Evolutionary conservation across 73 alveolate species (phyloP).

Genomic region (Paramecium sexaurelia): DNA sequence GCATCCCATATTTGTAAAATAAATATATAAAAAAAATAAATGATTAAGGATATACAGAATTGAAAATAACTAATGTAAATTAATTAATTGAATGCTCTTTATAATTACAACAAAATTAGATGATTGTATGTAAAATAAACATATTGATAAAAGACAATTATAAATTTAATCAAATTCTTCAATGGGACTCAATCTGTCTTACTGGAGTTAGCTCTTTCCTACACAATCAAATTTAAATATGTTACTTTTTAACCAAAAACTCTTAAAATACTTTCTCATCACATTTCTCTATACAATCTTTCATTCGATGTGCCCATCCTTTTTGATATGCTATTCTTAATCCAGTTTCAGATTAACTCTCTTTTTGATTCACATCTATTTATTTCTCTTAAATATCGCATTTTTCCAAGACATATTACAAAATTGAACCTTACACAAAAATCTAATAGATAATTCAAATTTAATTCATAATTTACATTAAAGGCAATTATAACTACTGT

Average conservation of each 20-base stretch:
- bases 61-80: not conserved
- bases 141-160: not conserved
- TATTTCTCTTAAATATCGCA: conserved; percentile 15
- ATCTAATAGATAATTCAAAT: not conserved
- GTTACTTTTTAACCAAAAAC: conserved; percentile 23
- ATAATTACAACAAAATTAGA: no score
- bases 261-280: conserved; percentile 7
- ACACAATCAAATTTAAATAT: not conserved
- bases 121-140: not conserved
- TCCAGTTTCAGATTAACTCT: not conserved
- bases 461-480: conserved; percentile 44
- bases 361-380: not conserved
- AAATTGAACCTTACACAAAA: conserved; percentile 39
- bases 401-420: not conserved
- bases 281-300: conserved; percentile 11
- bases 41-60: not conserved
- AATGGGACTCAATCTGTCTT: not conserved
- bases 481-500: conserved; percentile 69
- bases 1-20: conserved; percentile 5
- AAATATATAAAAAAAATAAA: not conserved
- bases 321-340: not conserved
- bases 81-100: no score
- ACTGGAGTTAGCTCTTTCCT: conserved; percentile 37
- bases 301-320: not conserved
- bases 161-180: not conserved